These are phyloP conservation scores for Apiotrichum sp. DNA, from an alignment of 1,284 basidiomycete species.

Conservation along the genomic window DNA sequence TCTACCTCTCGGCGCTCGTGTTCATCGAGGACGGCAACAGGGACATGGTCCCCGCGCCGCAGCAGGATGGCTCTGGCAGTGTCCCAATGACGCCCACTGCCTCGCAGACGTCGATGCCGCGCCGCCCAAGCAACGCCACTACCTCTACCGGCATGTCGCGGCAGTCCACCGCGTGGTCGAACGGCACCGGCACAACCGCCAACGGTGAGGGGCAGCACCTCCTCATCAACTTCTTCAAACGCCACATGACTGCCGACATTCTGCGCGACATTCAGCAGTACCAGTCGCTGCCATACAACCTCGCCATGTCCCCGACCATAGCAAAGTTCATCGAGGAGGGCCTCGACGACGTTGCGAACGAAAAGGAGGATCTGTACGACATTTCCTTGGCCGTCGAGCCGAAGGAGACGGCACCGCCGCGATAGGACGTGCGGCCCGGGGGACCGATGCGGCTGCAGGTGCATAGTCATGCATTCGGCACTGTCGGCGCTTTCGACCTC, in stretches of 20 bases:
- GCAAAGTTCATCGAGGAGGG: slow-evolving; percentile 71
- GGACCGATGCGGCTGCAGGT: no score
- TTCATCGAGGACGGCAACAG: slow-evolving; percentile 99
- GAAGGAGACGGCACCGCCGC: slow-evolving; percentile 53
- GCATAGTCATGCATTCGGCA: no score
- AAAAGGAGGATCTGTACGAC: slow-evolving; percentile 63
- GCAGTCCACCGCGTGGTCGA: not conserved
- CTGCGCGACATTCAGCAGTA: slow-evolving; percentile 95
- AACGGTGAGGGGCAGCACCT: not conserved
- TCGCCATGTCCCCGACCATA: slow-evolving; percentile 63
- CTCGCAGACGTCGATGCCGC: not conserved
- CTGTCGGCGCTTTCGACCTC: no score
- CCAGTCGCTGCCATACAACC: slow-evolving; percentile 85
- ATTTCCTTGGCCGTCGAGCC: slow-evolving; percentile 82
- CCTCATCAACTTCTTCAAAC: slow-evolving; percentile 93
- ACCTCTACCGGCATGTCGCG: slow-evolving; percentile 5
- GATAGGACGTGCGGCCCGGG: no score
- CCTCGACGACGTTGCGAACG: slow-evolving; percentile 57
- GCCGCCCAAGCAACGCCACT: not conserved
- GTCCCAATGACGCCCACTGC: slow-evolving; percentile 14
- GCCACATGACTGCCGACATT: slow-evolving; percentile 86
- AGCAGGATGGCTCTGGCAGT: not conserved
- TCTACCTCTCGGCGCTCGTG: slow-evolving; percentile 89
- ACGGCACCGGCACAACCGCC: not conserved
- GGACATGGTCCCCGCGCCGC: slow-evolving; percentile 59